Base-by-base conservation (phyloP, 306 rosid genomes). In the Prunus fruticosa region DNA sequence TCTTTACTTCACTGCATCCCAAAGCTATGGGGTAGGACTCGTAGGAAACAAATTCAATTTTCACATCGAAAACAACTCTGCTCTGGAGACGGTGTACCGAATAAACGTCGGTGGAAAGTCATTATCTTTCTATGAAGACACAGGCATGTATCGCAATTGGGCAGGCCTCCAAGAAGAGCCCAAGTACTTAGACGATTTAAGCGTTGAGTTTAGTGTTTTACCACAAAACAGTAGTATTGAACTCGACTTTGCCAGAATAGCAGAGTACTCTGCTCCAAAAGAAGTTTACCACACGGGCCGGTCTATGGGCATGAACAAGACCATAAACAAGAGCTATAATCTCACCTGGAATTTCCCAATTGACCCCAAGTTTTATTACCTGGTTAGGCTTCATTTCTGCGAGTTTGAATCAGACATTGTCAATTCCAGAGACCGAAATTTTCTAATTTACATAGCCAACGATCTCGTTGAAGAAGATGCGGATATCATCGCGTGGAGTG, bases 361-460 rank as follows among this genome's bases (percentile, higher is more conserved):
- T 0, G 80, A 84, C 41, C 13, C 71, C 20, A 71, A 72, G 5
- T 81, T 78, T 61, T 1, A 8, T 19, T 81, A 78, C 78, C 60
- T 81, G 58, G 47, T 84, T 14, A 57, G 85, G 20, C 53, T 81
- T 3, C 85, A 81, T 34, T 84, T 84, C 22, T 84, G 82, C 23
- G 81, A 84, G 76, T 56, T 81, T 15, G 10, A 71, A 81, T 0
- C 13, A 8, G 14, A 4, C 1, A 32, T 32, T 32, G 34, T 5
- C 7, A 0, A 32, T 0, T 0, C 38, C 38, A 32, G 38, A 32
- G 38, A 32, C 38, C 7, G 38, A 5, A 1, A 32, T 0, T 32
- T 32, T 32, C 7, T 5, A 0, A 32, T 32, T 6, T 5, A 1
- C 70, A 82, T 92, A 7, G 71, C 38, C 38, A 32, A 50, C 0